phyloP scores from a whole-genome alignment of 768 basidiomycete genomes.

The Lactarius evosmus region DNA sequence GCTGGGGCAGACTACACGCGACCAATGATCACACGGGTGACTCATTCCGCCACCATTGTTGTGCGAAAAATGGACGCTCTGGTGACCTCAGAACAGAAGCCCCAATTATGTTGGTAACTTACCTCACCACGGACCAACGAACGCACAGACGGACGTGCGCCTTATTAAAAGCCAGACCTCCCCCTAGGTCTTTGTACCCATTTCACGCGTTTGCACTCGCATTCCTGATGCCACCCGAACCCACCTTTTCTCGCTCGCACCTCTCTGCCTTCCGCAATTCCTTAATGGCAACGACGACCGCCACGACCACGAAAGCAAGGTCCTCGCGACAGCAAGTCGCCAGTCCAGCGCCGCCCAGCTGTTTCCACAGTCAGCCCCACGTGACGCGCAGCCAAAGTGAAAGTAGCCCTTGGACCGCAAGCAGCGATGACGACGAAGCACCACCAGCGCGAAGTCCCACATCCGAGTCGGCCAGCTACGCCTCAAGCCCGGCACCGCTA shows the following conservation, averaged over 20 bases:
- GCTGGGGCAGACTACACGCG: neutral
- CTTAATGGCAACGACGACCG: neutral
- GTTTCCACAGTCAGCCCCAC: neutral
- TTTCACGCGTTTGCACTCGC: neutral
- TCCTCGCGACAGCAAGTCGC: neutral
- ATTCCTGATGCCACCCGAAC: neutral
- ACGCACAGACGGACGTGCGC: neutral
- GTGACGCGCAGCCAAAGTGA: neutral
- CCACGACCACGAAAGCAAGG: neutral
- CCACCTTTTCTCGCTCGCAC: neutral
- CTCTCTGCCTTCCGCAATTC: neutral
- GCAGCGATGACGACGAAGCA: neutral
- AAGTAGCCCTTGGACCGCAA: neutral
- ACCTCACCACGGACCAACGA: neutral
- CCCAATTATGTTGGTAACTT: conserved; percentile 16
- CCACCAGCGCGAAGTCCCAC: neutral
- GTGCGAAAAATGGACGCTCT: conserved; percentile 4
- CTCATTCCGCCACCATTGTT: conserved; percentile 17
- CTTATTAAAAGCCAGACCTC: conserved; percentile 7
- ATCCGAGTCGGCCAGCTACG: neutral
- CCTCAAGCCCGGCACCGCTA: neutral
- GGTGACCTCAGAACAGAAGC: neutral
- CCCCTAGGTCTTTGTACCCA: neutral
- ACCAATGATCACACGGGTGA: conserved; percentile 3
- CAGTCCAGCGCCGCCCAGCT: neutral